Evolutionary conservation across 495 filamentous ascomycete species (phyloP).

Genomic region (Hyaloscypha finlandica): DNA sequence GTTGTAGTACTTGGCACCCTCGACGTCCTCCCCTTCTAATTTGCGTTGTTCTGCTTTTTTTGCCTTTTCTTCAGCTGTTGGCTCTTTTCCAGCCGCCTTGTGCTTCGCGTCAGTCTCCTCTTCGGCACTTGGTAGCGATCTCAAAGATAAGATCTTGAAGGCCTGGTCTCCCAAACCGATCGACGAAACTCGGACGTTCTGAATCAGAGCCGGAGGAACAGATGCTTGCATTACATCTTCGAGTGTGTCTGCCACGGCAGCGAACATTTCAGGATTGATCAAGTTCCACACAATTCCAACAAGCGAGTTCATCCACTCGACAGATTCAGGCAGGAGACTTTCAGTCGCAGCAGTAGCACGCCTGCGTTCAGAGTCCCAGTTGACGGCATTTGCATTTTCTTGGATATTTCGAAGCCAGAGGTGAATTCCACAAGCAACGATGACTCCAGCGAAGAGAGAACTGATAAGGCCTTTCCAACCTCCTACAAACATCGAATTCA

Average conservation of each 20-base stretch:
- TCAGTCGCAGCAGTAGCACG: slow-evolving; percentile 26
- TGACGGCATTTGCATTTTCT: slow-evolving; percentile 18
- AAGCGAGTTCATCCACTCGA: slow-evolving; percentile 53
- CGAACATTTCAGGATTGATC: slow-evolving; percentile 55
- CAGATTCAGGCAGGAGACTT: slow-evolving; percentile 43
- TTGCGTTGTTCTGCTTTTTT: slow-evolving; percentile 43
- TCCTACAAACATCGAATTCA: slow-evolving; percentile 16
- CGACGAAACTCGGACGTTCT: slow-evolving; percentile 53
- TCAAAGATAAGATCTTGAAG: slow-evolving; percentile 49
- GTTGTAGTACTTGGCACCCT: slow-evolving; percentile 33
- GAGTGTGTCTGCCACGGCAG: slow-evolving; percentile 48
- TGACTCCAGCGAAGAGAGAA: slow-evolving; percentile 11
- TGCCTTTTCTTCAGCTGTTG: slow-evolving; percentile 32
- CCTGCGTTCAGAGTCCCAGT: slow-evolving; percentile 15
- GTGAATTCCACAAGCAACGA: slow-evolving; percentile 15
- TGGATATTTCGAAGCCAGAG: slow-evolving; percentile 18
- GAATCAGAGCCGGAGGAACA: slow-evolving; percentile 45
- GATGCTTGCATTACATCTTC: slow-evolving; percentile 59
- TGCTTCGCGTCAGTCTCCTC: slow-evolving; percentile 40
- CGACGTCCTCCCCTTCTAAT: slow-evolving; percentile 40
- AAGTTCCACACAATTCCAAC: slow-evolving; percentile 50
- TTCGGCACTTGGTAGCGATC: slow-evolving; percentile 52
- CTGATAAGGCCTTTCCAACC: slow-evolving; percentile 11
- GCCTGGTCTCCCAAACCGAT: slow-evolving; percentile 54
- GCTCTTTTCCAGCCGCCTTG: slow-evolving; percentile 36